phyloP scores from a whole-genome alignment of 179 eudicot species.

The Nepenthes alata region DNA sequence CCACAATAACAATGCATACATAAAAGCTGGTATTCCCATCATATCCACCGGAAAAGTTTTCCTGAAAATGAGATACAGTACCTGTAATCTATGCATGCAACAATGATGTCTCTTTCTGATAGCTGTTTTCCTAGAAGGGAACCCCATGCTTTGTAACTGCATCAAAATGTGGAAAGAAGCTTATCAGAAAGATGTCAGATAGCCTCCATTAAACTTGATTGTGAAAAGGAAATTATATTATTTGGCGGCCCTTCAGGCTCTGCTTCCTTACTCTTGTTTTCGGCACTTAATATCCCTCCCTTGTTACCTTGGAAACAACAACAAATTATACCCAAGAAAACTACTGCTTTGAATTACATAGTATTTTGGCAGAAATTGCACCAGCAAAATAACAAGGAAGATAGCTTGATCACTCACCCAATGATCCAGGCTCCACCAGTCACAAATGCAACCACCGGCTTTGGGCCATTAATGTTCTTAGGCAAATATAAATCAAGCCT shows the following conservation, averaged over 20 bases:
- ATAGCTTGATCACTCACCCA: slow-evolving; percentile 44
- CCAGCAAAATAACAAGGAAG: no score
- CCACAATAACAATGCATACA: no score
- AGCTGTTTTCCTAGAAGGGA: slow-evolving; percentile 80
- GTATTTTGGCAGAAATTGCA: no score
- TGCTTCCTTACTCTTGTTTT: no score
- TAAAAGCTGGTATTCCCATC: no score
- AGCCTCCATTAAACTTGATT: neutral
- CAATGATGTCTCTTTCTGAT: slow-evolving; percentile 77
- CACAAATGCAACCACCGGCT: slow-evolving; percentile 92
- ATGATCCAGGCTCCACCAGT: slow-evolving; percentile 99
- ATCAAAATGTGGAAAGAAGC: slow-evolving; percentile 10
- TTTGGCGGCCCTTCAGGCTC: no score
- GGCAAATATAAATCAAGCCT: slow-evolving; percentile 96
- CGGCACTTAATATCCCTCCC: neutral
- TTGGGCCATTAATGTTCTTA: slow-evolving; percentile 49
- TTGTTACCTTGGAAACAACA: neutral
- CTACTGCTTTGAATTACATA: neutral
- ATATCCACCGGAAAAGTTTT: neutral
- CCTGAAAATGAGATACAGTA: slow-evolving; percentile 13
- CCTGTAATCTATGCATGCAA: slow-evolving; percentile 99
- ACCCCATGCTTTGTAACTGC: slow-evolving; percentile 99
- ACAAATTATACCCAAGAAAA: slow-evolving; percentile 1
- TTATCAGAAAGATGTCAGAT: slow-evolving; percentile 7
- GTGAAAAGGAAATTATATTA: no score